Evolutionary conservation across 2,329 filamentous ascomycete species (phyloP).

Genomic region (Fusarium domesticum): DNA sequence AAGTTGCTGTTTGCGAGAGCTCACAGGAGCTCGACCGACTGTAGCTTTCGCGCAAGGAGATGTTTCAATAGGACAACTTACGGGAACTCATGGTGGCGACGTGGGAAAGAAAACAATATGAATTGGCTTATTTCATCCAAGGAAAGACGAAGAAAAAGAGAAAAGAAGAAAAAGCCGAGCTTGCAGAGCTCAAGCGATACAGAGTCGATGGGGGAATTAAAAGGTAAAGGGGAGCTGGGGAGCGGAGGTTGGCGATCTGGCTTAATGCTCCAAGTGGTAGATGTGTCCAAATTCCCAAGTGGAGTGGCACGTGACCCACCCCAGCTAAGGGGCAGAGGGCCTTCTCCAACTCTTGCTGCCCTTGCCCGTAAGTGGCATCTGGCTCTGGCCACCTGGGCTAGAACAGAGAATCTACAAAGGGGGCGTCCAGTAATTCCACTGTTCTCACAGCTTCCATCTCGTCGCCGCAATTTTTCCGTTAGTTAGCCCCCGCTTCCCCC

Average conservation of each 20-base stretch:
- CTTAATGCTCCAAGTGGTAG: conserved; percentile 42
- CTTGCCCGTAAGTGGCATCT: no score
- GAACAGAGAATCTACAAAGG: not conserved
- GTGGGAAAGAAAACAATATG: conserved; percentile 34
- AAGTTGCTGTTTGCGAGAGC: conserved; percentile 16
- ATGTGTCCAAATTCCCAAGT: conserved; percentile 45
- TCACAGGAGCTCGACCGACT: conserved; percentile 9
- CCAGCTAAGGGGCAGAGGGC: conserved; percentile 9
- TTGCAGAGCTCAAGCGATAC: conserved; percentile 37
- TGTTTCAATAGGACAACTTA: conserved; percentile 38
- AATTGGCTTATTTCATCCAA: conserved; percentile 42
- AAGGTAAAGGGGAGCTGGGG: conserved; percentile 36
- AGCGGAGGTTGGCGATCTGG: conserved; percentile 42
- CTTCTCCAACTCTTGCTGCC: no score
- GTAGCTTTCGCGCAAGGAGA: conserved; percentile 19
- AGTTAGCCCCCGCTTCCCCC: not conserved
- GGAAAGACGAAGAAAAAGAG: conserved; percentile 33
- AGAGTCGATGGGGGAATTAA: conserved; percentile 33
- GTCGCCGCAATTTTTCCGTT: not conserved
- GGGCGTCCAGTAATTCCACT: not conserved
- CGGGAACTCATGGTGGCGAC: conserved; percentile 54
- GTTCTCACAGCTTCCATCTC: not conserved
- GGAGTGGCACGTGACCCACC: conserved; percentile 35
- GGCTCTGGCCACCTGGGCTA: not conserved
- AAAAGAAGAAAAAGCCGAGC: conserved; percentile 34